Evolutionary conservation across 2,329 filamentous ascomycete genomes (phyloP), one percentile per base, ranked within the genome.

Genomic region (Exophiala calicioides): DNA sequence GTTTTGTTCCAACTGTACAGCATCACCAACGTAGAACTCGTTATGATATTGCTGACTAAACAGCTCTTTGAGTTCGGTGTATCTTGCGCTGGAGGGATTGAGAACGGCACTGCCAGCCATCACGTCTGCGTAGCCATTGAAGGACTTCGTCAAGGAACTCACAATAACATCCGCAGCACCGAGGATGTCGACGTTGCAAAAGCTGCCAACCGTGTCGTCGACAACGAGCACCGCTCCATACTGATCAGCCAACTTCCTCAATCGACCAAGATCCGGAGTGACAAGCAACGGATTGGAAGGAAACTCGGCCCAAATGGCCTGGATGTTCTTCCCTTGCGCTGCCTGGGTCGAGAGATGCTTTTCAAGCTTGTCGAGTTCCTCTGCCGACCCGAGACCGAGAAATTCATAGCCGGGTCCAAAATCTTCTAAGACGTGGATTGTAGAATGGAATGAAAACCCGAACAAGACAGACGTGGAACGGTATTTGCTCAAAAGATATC

Each of bases 121-220:
- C 36, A 77, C 73, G 58, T 83, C 71, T 16, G 77, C 70, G 49
- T 73, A 73, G 12, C 80, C 80, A 50, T 67, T 78, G 58, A 84
- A 82, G 1, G 71, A 70, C 61, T 82, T 82, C n/a, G 78, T 81
- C 12, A 81, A 65, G 18, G 72, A 76, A 0, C 74, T 74, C 12
- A 78, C 54, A 21, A 82, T 50, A 0, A 79, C 60, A 53, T 82
- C 78, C 1, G 73, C 71, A 0, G 68, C 63, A 3, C 20, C 24
- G 1, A 79, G 60, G 24, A 82, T 60, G 57, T 82, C 65, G 15
- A 69, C 58, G 45, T 69, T 70, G 36, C 50, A 59, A 39, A 68
- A 68, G 26, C 52, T 61, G 4, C 59, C 63, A 27, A 71, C 58
- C 0, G 67, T 69, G 7, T 71, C 68, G 45, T 70, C 67, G 27